Percentiles rank a stretch among this genome's conserved stretches.
Evolutionary conservation across 2,329 filamentous ascomycete species (phyloP).

Genomic region (Graphiopsis chlorocephala): DNA sequence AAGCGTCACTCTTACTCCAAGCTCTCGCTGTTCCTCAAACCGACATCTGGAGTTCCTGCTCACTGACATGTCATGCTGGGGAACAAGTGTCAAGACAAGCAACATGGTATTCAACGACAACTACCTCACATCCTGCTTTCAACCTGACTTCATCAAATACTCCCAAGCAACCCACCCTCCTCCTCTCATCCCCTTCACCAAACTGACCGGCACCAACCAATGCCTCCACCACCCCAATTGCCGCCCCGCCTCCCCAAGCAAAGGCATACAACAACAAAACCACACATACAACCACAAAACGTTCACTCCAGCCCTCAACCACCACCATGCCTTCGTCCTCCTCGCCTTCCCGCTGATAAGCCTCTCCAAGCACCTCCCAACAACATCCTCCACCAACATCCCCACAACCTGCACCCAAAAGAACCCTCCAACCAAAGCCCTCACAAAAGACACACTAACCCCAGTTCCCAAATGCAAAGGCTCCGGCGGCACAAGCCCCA

Average conservation of each 20-base stretch:
- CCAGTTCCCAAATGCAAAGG: conserved; percentile 20
- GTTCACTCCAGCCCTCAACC: conserved; percentile 18
- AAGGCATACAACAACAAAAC: conserved; percentile 25
- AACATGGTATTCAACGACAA: neutral
- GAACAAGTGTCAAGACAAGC: neutral
- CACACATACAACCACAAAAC: conserved; percentile 25
- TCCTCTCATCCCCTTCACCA: conserved; percentile 22
- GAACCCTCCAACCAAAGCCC: conserved; percentile 23
- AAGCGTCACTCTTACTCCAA: neutral
- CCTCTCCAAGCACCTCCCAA: conserved; percentile 13
- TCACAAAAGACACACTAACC: conserved; percentile 14
- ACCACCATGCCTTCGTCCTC: neutral
- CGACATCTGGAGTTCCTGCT: neutral
- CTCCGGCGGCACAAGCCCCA: conserved; percentile 31
- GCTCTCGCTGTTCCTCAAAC: neutral
- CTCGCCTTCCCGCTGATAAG: neutral
- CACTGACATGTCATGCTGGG: neutral
- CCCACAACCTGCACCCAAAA: conserved; percentile 32
- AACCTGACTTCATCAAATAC: neutral
- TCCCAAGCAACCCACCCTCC: conserved; percentile 25
- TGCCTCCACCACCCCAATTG: conserved; percentile 30
- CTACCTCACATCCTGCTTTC: neutral
- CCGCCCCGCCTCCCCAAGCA: conserved; percentile 25
- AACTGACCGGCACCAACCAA: conserved; percentile 28
- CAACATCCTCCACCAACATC: conserved; percentile 25